These are phyloP conservation scores for Dendrobium chrysotoxum DNA, from an alignment of 106 monocot species.

Conservation along the genomic window DNA sequence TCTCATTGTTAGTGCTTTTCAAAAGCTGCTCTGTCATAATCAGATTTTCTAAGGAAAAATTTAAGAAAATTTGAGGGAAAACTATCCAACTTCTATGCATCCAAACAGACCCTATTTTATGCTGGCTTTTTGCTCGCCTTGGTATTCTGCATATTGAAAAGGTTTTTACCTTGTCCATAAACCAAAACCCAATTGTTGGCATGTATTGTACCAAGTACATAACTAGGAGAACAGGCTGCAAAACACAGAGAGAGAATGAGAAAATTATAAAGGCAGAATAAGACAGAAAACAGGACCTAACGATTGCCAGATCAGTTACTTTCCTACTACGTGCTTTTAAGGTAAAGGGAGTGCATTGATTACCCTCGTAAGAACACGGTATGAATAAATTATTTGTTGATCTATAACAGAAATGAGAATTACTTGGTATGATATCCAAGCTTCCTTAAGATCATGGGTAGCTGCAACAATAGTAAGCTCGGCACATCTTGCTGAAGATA, in stretches of 20 bases:
- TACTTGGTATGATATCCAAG: conserved; percentile 97
- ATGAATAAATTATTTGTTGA: not conserved
- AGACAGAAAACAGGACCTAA: not conserved
- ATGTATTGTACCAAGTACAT: conserved; percentile 93
- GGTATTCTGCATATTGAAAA: not conserved
- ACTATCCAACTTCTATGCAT: not conserved
- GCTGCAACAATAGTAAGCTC: conserved; percentile 81
- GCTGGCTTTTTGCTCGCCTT: not conserved
- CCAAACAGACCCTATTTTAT: not conserved
- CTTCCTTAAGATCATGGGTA: conserved; percentile 92
- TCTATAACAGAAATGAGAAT: not conserved
- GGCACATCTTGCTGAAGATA: conserved; percentile 83
- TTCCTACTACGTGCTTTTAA: too few relatives aligned
- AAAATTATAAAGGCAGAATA: not conserved
- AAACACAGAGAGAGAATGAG: not conserved
- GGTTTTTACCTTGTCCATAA: conserved; percentile 77
- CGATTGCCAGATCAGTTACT: not conserved
- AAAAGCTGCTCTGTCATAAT: not conserved
- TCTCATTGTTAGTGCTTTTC: too few relatives aligned
- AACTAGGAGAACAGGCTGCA: conserved; percentile 84
- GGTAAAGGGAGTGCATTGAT: not conserved
- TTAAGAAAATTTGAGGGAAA: not conserved
- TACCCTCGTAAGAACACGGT: not conserved
- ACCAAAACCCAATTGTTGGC: conserved; percentile 76
- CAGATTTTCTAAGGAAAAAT: not conserved